Percentiles rank a stretch among this genome's conserved stretches.
Conservation (phyloP, 1,139 yeast species). For the Meyerozyma guilliermondii region DNA sequence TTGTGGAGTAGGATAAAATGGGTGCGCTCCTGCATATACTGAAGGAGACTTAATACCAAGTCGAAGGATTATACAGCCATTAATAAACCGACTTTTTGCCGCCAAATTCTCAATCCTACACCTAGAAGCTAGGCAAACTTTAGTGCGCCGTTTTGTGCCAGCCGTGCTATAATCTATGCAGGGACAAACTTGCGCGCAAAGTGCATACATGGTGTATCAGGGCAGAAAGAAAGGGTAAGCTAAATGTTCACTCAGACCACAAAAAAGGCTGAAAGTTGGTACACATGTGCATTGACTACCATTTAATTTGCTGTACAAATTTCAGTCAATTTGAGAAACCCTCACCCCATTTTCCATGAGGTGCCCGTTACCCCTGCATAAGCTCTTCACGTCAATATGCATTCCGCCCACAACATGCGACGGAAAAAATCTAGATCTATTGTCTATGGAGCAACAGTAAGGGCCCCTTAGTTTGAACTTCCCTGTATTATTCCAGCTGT, state of each 20-base stretch:
- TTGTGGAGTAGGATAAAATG: neutral
- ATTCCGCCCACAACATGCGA: neutral
- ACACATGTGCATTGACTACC: no score
- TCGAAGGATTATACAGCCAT: neutral
- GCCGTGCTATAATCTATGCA: neutral
- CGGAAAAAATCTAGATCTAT: neutral
- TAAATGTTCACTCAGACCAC: no score
- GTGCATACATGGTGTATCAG: no score
- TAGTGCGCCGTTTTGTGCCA: slow-evolving; percentile 2
- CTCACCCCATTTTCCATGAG: no score
- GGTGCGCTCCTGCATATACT: neutral
- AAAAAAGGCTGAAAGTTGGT: no score
- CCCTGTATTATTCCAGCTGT: no score
- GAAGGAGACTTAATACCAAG: neutral
- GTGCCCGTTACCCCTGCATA: neutral
- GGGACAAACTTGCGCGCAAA: neutral
- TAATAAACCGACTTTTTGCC: neutral
- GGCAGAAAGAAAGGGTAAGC: no score
- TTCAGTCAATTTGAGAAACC: no score
- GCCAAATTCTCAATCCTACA: neutral
- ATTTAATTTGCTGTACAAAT: no score
- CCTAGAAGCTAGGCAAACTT: neutral
- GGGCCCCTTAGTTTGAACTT: no score
- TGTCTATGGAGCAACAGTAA: slow-evolving; percentile 1
- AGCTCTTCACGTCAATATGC: neutral